Evolutionary conservation across 1,284 basidiomycete species (phyloP), one percentile per base, ranked within the genome.

Genomic region (Rhodotorula sp.): DNA sequence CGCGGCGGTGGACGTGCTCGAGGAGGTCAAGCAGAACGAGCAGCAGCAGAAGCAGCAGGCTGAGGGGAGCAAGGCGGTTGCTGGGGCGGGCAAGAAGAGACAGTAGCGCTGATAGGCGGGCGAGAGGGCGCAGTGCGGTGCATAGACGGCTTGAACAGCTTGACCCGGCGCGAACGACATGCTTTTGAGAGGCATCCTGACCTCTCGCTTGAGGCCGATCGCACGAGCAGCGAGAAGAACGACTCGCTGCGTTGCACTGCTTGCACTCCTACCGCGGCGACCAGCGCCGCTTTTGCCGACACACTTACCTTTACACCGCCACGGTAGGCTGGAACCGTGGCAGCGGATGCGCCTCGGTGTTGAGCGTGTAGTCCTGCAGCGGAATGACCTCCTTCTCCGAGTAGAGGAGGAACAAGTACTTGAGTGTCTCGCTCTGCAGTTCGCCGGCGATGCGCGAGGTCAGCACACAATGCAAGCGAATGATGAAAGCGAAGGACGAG

Each of bases 351-450:
- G 90, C 90, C 81, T 92, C 92, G 7, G 92, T 94, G 79, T 92
- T 93, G 80, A 93, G 89, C 46, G 92, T 90, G 81, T 89, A 92
- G 73, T 86, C 84, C 73, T 88, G 86, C 71, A 97, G 81, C 17
- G 89, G 87, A 62, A 91, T 74, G 3, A 85, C 80, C 61, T 83
- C 84, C 23, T 87, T 86, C 77, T 93, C 91, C 61, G 89, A 88
- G 80, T 97, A 98, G 9, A 97, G 83, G 72, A 98, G 82, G 80
- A 91, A 97, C 54, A 99, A 84, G 82, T 99, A 99, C 82, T 99
- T 98, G 68, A 98, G 83, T 44, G 61, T 63, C 44, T 61, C 59
- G 25, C 27, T 48, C 62, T 60, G 61, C 12, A 17, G 27, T 1
- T 10, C 12, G n/a, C 9, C 41, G 19, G 3, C 7, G 25, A 53